Percentiles rank a stretch among this genome's conserved stretches.
Evolutionary conservation across 495 filamentous ascomycete genomes (phyloP).

Genomic region (Trichoderma virens): DNA sequence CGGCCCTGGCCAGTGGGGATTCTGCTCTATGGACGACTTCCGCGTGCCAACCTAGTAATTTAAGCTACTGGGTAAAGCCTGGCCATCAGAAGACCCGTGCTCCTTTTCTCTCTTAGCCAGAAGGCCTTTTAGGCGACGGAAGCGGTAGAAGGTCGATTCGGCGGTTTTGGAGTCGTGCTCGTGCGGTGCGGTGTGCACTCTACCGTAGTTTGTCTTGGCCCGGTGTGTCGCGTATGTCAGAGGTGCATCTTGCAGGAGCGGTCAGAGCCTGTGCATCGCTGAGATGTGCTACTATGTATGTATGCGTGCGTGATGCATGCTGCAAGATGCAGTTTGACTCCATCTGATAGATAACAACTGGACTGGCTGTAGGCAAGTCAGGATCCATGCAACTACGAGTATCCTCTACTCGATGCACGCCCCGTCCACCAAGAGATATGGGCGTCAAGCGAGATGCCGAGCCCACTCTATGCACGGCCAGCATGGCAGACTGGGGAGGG

Average conservation of each 20-base stretch:
- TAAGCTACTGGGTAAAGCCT: constrained; percentile 7
- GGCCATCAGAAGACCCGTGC: too few species aligned
- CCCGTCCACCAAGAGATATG: too few species aligned
- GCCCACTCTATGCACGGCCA: not conserved
- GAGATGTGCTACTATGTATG: not conserved
- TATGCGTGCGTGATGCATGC: not conserved
- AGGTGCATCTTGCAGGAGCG: constrained; percentile 7
- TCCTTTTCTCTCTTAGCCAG: too few species aligned
- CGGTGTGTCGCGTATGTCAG: not conserved
- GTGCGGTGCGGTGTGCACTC: too few species aligned
- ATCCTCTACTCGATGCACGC: too few species aligned
- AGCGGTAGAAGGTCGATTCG: too few species aligned
- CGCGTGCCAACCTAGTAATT: too few species aligned
- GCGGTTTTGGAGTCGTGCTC: too few species aligned
- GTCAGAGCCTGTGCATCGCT: not conserved
- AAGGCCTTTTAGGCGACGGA: not conserved
- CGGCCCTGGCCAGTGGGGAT: constrained; percentile 3
- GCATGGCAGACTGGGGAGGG: not conserved
- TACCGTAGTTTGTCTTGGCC: too few species aligned
- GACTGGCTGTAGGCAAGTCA: not conserved
- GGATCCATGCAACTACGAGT: too few species aligned
- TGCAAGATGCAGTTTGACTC: not conserved
- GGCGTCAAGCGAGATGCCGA: constrained; percentile 5
- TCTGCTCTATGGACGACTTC: not conserved
- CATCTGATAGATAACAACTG: not conserved